phyloP scores from a whole-genome alignment of 306 rosid species.

The Glycine soja region DNA sequence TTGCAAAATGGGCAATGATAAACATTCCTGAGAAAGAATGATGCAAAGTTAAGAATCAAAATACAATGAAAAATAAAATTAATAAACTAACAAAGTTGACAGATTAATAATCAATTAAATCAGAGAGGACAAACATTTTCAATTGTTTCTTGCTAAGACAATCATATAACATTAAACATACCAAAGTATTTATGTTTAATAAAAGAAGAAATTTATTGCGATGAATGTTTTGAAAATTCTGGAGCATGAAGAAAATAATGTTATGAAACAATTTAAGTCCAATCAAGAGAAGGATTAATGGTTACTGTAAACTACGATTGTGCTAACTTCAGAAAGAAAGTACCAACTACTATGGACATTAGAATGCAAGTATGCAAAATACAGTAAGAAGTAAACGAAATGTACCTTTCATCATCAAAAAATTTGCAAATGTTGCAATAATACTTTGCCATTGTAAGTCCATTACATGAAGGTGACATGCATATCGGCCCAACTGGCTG shows the following conservation, averaged over 20 bases:
- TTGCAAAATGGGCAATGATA: slow-evolving; percentile 99
- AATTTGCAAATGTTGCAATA: slow-evolving; percentile 93
- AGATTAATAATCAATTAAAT: slow-evolving; percentile 3
- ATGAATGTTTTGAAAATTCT: neutral
- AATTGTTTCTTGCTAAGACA: slow-evolving; percentile 20
- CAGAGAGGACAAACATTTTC: slow-evolving; percentile 19
- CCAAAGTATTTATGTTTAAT: no score
- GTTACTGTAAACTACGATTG: neutral
- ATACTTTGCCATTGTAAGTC: slow-evolving; percentile 86
- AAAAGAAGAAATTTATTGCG: no score
- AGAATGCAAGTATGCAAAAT: neutral
- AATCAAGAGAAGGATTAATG: neutral
- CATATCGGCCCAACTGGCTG: slow-evolving; percentile 92
- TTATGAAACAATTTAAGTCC: neutral
- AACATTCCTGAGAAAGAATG: slow-evolving; percentile 68
- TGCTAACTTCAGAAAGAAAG: neutral
- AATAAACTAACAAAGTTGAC: slow-evolving; percentile 11
- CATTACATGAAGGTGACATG: slow-evolving; percentile 85
- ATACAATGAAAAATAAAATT: slow-evolving; percentile 32
- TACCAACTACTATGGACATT: neutral
- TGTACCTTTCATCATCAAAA: slow-evolving; percentile 96
- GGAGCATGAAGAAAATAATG: neutral
- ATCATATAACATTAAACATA: slow-evolving; percentile 10
- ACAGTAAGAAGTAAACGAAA: slow-evolving; percentile 4
- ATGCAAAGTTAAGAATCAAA: slow-evolving; percentile 17